Evolutionary conservation across 73 alveolate genomes (phyloP), one percentile per base, ranked within the genome.

Genomic region (Effrenium voratum): DNA sequence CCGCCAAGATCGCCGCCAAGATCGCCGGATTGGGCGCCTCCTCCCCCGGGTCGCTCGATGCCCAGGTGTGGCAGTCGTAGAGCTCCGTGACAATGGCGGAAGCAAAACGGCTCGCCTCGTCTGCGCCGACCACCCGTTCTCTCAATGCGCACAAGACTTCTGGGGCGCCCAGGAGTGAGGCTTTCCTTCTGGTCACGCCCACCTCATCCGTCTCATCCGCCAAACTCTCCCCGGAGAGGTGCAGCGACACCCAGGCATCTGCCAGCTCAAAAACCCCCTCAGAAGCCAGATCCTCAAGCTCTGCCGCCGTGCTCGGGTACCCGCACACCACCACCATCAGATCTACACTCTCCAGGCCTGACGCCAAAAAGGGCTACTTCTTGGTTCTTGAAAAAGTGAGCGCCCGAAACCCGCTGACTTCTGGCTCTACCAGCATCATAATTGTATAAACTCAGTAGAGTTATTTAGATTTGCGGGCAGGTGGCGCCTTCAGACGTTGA

Each of bases 241-340:
- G 95, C 45, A 87, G 49, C 8, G 95, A 41, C 34, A 87, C 79
- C 95, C 95, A 87, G 38, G 95, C 83, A 34, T 87, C 95, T 0
- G 95, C 85, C 50, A 87, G 57, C 32, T 50, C 77, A 59, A 84
- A 59, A 32, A 84, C 59, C 32, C 68, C 95, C 6, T 75, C 95
- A 2, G 95, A 49, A 30, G 32, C 70, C 34, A 87, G n/a, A 46
- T 87, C 95, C 34, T 49, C 95, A 41, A 87, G 38, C 47, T 87
- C 95, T 57, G 59, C 95, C 52, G 81, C n/a, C 47, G 94, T 85
- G 44, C 81, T 36, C n/a, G 94, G 94, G 43, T 85, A 85, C 1
- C 94, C 94, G 19, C 81, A 79, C 19, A 79, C 90, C 28, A 79
- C 46, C 70, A 79, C 4, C 46, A 45, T 44, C 28, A 79, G 46